phyloP scores from a whole-genome alignment of 2,329 filamentous ascomycete species.

The Trichothecium sympodiale region DNA sequence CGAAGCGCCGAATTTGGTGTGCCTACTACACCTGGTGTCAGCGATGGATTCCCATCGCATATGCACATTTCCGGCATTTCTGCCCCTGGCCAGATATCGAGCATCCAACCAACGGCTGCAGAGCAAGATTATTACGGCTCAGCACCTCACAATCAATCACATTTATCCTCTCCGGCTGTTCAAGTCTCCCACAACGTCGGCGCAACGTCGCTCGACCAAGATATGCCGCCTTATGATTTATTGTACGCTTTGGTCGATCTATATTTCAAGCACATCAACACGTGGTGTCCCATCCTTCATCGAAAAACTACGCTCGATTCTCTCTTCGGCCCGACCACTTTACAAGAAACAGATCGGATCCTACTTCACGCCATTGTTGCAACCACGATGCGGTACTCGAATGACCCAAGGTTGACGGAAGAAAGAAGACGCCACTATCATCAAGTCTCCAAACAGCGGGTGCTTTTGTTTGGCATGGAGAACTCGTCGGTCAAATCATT shows the following conservation, averaged over 20 bases:
- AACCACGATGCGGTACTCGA: slow-evolving; percentile 75
- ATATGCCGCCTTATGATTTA: slow-evolving; percentile 64
- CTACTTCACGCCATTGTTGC: slow-evolving; percentile 82
- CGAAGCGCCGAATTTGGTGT: slow-evolving; percentile 41
- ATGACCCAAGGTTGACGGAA: slow-evolving; percentile 61
- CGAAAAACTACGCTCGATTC: slow-evolving; percentile 70
- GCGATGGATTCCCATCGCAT: slow-evolving; percentile 38
- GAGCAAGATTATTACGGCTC: slow-evolving; percentile 40
- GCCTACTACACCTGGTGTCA: slow-evolving; percentile 32
- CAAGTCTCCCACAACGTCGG: slow-evolving; percentile 33
- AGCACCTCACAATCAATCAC: slow-evolving; percentile 18
- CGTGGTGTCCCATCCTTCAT: slow-evolving; percentile 85
- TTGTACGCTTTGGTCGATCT: slow-evolving; percentile 63
- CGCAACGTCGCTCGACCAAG: slow-evolving; percentile 37
- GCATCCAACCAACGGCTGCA: slow-evolving; percentile 27
- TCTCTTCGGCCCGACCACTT: slow-evolving; percentile 63
- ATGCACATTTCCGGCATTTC: slow-evolving; percentile 29
- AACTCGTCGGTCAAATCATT: slow-evolving; percentile 82
- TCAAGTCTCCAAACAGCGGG: slow-evolving; percentile 71
- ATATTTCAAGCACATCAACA: slow-evolving; percentile 72
- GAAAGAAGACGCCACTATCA: slow-evolving; percentile 67
- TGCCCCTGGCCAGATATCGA: slow-evolving; percentile 19
- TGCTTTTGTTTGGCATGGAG: slow-evolving; percentile 77
- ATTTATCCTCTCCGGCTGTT: slow-evolving; percentile 46
- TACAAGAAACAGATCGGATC: slow-evolving; percentile 74